Evolutionary conservation across 2,329 filamentous ascomycete species (phyloP).

Genomic region (Kalmusia sp.): DNA sequence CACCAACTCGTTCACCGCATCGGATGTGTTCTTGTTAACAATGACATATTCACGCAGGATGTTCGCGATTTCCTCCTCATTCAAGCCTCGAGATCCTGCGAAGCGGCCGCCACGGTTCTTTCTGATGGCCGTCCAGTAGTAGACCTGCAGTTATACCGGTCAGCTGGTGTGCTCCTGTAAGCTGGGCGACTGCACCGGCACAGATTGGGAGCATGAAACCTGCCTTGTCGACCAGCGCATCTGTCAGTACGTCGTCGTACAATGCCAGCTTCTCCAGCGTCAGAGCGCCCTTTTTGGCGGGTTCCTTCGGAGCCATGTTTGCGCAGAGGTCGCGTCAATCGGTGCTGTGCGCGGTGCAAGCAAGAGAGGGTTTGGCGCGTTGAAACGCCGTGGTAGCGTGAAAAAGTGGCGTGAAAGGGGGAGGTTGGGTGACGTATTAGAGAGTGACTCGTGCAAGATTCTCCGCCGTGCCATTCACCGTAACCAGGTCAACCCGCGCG

Average conservation of each 20-base stretch:
- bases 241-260: conserved; percentile 95
- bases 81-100: conserved; percentile 80
- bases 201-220: conserved; percentile 40
- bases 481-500: conserved; percentile 1
- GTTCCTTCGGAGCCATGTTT: conserved; percentile 53
- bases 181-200: conserved; percentile 18
- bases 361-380: background rate
- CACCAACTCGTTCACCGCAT: conserved; percentile 76
- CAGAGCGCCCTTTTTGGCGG: conserved; percentile 72
- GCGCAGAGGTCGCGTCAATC: conserved; percentile 16
- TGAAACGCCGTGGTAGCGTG: background rate
- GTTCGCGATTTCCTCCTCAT: conserved; percentile 66
- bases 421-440: conserved; percentile 42
- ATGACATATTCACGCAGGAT: conserved; percentile 72
- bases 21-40: conserved; percentile 72
- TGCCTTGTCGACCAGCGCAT: conserved; percentile 94
- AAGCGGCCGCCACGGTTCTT: conserved; percentile 90
- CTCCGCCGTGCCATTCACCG: conserved; percentile 8
- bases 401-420: conserved; percentile 19
- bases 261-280: conserved; percentile 86
- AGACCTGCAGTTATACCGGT: conserved; percentile 66
- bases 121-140: conserved; percentile 95
- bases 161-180: conserved; percentile 15
- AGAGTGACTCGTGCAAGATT: conserved; percentile 24
- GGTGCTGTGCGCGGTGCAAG: background rate